Base-by-base conservation (phyloP, 2,329 filamentous ascomycete species). In the Zalaria sp. region DNA sequence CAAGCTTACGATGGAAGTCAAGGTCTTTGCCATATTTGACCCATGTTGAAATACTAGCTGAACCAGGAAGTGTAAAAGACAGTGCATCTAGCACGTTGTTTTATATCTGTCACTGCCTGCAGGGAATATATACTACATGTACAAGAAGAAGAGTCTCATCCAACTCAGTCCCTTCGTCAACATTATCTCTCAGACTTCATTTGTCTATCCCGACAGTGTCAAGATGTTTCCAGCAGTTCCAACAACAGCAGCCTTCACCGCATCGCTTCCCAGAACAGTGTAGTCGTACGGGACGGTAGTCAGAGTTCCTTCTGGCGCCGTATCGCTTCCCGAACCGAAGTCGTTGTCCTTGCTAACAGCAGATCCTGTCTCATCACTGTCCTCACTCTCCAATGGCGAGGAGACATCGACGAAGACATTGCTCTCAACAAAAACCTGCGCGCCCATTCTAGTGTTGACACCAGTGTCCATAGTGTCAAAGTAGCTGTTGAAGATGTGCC, bases 401-500 rank as follows among this genome's bases (percentile, higher is more conserved):
- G 55, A 56, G 37, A 51, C 38, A 32, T 44, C 47, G 27, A 48
- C 48, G 43, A 62, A 65, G 37, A 58, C 60, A 40, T 61, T 63
- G 51, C 57, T 58, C 53, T 67, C 56, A 10, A 66, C 62, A 25
- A 67, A 61, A 5, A 63, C 49, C 51, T 66, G 58, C 0, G 64
- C 64, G 36, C 61, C 61, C 42, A 58, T 51, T 39, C 64, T 58
- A 5, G 61, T 60, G 56, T 67, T 64, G 47, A 67, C 58, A 11
- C 58, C 62, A 26, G 46, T 48, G 40, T 62, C 59, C 26, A 47
- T 48, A 11, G 59, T 54, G 25, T 53, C 51, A 46, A 57, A 60
- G 44, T 38, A 38, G 53, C 57, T 68, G 66, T 74, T 77, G 64
- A 69, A 74, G 50, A 74, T 55, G 60, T 83, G 79, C 7, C 64